Evolutionary conservation across 2,329 filamentous ascomycete species (phyloP).

Genomic region (Aquanectria penicillioides): DNA sequence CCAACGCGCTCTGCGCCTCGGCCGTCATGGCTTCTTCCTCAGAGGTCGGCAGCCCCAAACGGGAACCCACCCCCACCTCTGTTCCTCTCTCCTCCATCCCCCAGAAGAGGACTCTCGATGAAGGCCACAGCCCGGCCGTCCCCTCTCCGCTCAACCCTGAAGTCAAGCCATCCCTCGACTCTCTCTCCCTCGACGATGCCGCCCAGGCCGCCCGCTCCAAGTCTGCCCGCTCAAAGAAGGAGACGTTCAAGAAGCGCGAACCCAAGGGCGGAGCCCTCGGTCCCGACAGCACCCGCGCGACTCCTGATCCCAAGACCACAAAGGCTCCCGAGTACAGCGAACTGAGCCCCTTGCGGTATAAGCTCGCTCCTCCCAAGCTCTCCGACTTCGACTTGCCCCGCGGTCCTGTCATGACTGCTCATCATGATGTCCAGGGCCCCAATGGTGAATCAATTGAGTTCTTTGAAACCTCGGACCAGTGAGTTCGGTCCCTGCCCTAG

Average conservation of each 20-base stretch:
- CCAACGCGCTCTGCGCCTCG: too few relatives aligned
- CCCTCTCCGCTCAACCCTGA: conserved; percentile 81
- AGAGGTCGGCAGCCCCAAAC: conserved; percentile 50
- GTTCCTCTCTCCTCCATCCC: conserved; percentile 61
- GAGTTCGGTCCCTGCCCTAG: conserved; percentile 42
- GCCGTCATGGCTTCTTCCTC: conserved; percentile 46
- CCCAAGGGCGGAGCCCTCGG: conserved; percentile 59
- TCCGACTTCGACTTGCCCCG: conserved; percentile 70
- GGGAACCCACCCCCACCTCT: conserved; percentile 53
- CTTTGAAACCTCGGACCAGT: conserved; percentile 73
- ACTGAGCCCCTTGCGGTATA: conserved; percentile 67
- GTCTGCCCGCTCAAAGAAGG: conserved; percentile 68
- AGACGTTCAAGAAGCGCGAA: conserved; percentile 75
- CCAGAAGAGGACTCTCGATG: conserved; percentile 73
- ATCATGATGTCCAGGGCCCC: conserved; percentile 62
- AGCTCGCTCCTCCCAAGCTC: conserved; percentile 70
- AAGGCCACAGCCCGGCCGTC: conserved; percentile 75
- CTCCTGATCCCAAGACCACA: conserved; percentile 63
- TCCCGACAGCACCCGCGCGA: conserved; percentile 62
- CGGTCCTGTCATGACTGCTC: conserved; percentile 65
- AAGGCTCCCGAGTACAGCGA: conserved; percentile 55
- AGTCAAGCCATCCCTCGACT: conserved; percentile 53
- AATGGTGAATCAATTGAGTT: conserved; percentile 66
- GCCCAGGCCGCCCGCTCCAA: conserved; percentile 46
- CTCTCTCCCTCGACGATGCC: conserved; percentile 57